Evolutionary conservation across 108 stramenopile genomes (phyloP), one percentile per base, ranked within the genome.

Genomic region (Cyclotella atomus): DNA sequence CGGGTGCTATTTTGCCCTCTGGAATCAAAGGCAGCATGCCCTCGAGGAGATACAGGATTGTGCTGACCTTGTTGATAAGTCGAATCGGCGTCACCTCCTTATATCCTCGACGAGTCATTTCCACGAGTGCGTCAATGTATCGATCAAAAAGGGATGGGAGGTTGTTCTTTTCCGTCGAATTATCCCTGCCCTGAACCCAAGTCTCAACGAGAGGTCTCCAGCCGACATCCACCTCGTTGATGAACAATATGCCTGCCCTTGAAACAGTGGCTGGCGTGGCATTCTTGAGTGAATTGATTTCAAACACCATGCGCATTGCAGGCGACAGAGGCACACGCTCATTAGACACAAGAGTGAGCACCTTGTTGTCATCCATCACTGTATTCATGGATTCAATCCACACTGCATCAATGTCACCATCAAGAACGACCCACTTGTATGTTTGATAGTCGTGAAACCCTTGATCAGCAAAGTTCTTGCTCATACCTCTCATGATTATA

Each of bases 331-430:
- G 93, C n/a, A 96, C 88, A 46, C 94, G 92, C 65, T 96, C 95
- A 56, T 95, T 95, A 27, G 91, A 93, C 50, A 96, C 94, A 12
- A 96, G 70, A n/a, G 94, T 95, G 24, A 96, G 85, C 32, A 88
- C 88, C 77, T 96, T 96, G 85, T 96, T 96, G 77, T 96, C 95
- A 56, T 96, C 95, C 92, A 96, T 95, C 38, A 96, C 95, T 15
- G 95, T 96, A 83, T 96, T 96, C 95, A 96, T 96, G 15, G 90
- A 91, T 79, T 96, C 95, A 71, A 96, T 96, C 95, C 95, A 96
- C 8, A 94, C 94, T 9, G 95, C 94, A 63, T 96, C 95, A 56
- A 96, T 95, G 59, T 95, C 94, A 24, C 94, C 95, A 73, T 96
- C 95, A 16, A 96, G 76, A 5, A 96, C 91, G 15, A 94, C 90